Evolutionary conservation across 2,329 filamentous ascomycete genomes (phyloP).

Genomic region (Plenodomus tracheiphilus): DNA sequence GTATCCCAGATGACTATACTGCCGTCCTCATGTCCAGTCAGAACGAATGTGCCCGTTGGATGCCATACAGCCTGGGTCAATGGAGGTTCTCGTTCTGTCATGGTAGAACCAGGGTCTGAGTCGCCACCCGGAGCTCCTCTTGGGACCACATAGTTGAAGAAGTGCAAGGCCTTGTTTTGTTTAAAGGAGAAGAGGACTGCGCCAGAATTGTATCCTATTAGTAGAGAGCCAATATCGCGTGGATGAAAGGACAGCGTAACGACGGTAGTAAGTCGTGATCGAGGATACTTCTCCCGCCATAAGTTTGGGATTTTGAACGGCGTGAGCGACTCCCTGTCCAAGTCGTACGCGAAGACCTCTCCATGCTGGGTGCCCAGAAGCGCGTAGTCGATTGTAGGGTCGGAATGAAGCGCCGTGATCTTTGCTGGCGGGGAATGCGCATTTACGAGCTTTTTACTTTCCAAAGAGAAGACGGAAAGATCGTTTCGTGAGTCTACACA

Average conservation of each 20-base stretch:
- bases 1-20: slow-evolving; percentile 94
- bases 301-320: slow-evolving; percentile 84
- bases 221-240: slow-evolving; percentile 84
- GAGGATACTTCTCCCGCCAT: slow-evolving; percentile 75
- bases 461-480: slow-evolving; percentile 79
- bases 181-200: slow-evolving; percentile 94
- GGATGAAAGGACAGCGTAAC: slow-evolving; percentile 85
- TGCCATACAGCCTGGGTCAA: slow-evolving; percentile 90
- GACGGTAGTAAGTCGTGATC: slow-evolving; percentile 65
- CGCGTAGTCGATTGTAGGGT: slow-evolving; percentile 91
- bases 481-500: slow-evolving; percentile 87
- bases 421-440: slow-evolving; percentile 76
- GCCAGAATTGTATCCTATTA: slow-evolving; percentile 89
- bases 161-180: slow-evolving; percentile 76
- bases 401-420: slow-evolving; percentile 74
- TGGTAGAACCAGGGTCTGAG: slow-evolving; percentile 64
- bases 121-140: slow-evolving; percentile 80
- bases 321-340: slow-evolving; percentile 77
- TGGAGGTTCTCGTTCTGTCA: slow-evolving; percentile 68
- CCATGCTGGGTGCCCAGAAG: slow-evolving; percentile 82
- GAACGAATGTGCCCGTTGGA: slow-evolving; percentile 85
- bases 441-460: slow-evolving; percentile 66
- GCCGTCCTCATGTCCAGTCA: slow-evolving; percentile 87
- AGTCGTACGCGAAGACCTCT: slow-evolving; percentile 88
- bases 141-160: slow-evolving; percentile 81